Evolutionary conservation across 2,329 filamentous ascomycete genomes (phyloP).

Genomic region (Fusarium udum): DNA sequence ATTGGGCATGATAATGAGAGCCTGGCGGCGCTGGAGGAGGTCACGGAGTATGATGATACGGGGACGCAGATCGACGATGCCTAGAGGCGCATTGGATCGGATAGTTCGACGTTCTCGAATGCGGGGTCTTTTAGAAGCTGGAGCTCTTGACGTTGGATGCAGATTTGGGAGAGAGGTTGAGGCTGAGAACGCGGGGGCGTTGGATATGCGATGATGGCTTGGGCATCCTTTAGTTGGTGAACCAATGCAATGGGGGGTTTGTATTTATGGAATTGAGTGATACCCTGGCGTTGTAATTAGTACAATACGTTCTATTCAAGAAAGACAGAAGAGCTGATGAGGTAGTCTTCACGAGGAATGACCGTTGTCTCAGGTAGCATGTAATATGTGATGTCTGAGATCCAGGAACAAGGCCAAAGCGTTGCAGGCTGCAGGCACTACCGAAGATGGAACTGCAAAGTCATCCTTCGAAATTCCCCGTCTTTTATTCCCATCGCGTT

Average conservation of each 20-base stretch:
- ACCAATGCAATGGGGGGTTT: neutral
- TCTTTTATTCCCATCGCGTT: neutral
- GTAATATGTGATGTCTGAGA: neutral
- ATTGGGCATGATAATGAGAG: conserved; percentile 37
- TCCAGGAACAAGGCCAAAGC: neutral
- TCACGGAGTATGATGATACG: conserved; percentile 43
- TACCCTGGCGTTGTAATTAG: neutral
- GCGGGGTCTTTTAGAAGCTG: conserved; percentile 1
- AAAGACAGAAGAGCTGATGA: neutral
- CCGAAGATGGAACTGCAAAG: neutral
- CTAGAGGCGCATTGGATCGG: conserved; percentile 30
- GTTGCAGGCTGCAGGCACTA: neutral
- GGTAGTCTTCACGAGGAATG: neutral
- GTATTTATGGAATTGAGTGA: neutral
- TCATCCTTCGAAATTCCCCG: neutral
- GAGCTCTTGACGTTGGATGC: conserved; percentile 9
- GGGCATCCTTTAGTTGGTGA: neutral
- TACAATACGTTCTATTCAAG: neutral
- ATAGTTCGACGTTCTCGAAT: conserved; percentile 1
- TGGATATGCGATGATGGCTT: neutral
- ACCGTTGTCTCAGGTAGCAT: neutral
- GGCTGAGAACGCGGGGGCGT: neutral
- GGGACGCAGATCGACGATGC: conserved; percentile 45
- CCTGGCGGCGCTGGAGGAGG: conserved; percentile 40
- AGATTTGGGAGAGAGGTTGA: neutral